phyloP scores from a whole-genome alignment of 78 protist species.

The Polysphondylium violaceum region DNA sequence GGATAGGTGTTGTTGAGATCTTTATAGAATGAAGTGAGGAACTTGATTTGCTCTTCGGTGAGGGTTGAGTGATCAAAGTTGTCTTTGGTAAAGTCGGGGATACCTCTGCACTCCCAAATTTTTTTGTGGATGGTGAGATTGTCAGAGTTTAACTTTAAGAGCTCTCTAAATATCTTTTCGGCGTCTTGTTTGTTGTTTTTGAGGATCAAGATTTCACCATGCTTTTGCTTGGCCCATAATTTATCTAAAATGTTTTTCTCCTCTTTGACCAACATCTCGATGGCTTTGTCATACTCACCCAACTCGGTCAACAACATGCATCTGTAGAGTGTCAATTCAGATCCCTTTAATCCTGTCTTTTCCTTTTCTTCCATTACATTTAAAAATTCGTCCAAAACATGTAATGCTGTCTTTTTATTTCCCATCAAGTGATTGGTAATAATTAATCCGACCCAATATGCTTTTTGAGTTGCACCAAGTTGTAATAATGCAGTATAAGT shows the following conservation, averaged over 20 bases:
- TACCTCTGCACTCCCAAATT: constrained; percentile 48
- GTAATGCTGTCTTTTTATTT: constrained; percentile 44
- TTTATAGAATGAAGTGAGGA: constrained; percentile 6
- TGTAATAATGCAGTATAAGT: constrained; percentile 85
- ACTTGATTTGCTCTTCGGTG: constrained; percentile 21
- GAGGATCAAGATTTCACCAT: constrained; percentile 37
- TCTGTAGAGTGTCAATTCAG: constrained; percentile 82
- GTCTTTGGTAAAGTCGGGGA: neutral
- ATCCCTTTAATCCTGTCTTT: constrained; percentile 22
- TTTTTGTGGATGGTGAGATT: constrained; percentile 55
- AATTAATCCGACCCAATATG: constrained; percentile 91
- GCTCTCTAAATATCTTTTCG: constrained; percentile 37
- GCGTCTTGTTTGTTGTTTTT: constrained; percentile 4
- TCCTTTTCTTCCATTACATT: constrained; percentile 15
- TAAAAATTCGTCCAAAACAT: constrained; percentile 66
- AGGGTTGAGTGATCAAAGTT: neutral
- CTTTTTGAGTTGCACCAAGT: constrained; percentile 70
- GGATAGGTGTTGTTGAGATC: constrained; percentile 9
- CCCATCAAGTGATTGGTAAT: constrained; percentile 85
- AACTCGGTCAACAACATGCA: constrained; percentile 52
- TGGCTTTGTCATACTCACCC: constrained; percentile 50
- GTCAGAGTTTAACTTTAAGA: constrained; percentile 80
- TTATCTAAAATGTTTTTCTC: constrained; percentile 59
- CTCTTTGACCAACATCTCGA: neutral
- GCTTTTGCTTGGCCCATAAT: constrained; percentile 45